These are phyloP conservation scores for Geotrichum phurueaensis DNA, from an alignment of 1,139 yeast genomes.

Conservation along the genomic window DNA sequence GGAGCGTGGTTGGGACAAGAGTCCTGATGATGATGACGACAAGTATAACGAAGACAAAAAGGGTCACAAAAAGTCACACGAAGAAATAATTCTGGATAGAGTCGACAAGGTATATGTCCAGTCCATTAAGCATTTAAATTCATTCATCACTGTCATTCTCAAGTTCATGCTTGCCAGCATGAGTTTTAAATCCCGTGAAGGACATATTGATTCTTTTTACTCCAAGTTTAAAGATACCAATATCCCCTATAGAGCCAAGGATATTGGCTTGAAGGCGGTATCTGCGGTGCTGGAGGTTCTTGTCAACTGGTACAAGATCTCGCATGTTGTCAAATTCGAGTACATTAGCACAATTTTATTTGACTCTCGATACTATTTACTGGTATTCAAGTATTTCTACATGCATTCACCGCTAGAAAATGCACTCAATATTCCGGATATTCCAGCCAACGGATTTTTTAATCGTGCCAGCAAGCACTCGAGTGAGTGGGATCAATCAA, in stretches of 20 bases:
- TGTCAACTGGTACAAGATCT: conserved; percentile 70
- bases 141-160: conserved; percentile 57
- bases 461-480: conserved; percentile 37
- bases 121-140: conserved; percentile 51
- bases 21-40: conserved; percentile 14
- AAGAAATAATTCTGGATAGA: conserved; percentile 46
- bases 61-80: conserved; percentile 16
- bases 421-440: conserved; percentile 31
- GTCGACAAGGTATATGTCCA: conserved; percentile 56
- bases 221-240: conserved; percentile 8
- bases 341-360: conserved; percentile 65
- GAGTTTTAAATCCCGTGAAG: conserved; percentile 19
- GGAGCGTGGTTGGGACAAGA: conserved; percentile 59
- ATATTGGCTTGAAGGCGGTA: conserved; percentile 57
- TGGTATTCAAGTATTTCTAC: conserved; percentile 38
- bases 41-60: conserved; percentile 16
- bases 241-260: conserved; percentile 50
- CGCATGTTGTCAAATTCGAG: conserved; percentile 74
- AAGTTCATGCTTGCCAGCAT: conserved; percentile 52
- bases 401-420: conserved; percentile 35
- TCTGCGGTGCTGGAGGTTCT: conserved; percentile 50
- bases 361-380: conserved; percentile 61
- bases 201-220: conserved; percentile 19
- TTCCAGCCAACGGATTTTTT: conserved; percentile 44
- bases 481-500: conserved; percentile 17